Base-by-base conservation (phyloP, 106 monocot species). In the Dioscorea zingiberensis region DNA sequence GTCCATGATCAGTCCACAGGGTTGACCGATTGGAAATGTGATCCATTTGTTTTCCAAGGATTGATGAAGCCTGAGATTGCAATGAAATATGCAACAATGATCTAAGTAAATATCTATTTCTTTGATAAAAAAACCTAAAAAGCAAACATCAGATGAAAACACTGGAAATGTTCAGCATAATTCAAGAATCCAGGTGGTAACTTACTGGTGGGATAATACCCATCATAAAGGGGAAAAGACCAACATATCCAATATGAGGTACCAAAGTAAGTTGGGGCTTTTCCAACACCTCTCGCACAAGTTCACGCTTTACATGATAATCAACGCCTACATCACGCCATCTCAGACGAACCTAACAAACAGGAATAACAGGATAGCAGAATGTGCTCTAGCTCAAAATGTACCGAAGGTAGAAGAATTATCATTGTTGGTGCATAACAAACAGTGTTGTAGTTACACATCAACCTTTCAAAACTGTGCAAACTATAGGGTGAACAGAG, bases 221-320 rank as follows among this genome's bases (percentile, higher is more conserved):
- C 92, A 98, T 98, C 79, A 98, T 89, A 69, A 98, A 93, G 46
- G 97, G 97, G 69, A 98, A 98, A 75, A 98, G 84, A 67, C 80
- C 86, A 74, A 93, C 76, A 63, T 86, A 93, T 28, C 97, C 97
- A 82, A 93, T 48, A 80, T 92, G 88, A 25, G 97, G 92, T 67
- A 92, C 88, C 56, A 98, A 72, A 56, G 59, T 51, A 25, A 84
- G 66, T 56, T 69, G 71, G 29, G 97, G 93, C 14, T 13, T 70
- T 69, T 80, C 75, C 32, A 86, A 60, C 62, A 83, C 81, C 49
- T 86, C 86, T 15, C 97, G 73, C 54, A 86, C 46, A 70, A 98
- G 85, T 69, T 98, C 89, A 54, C 78, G 67, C 54, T 32, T 84
- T 48, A 72, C 25, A 29, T 18, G 60, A 18, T 91, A 71, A 14